Conservation (phyloP, 345 rosid genomes). For the Populus deltoides region DNA sequence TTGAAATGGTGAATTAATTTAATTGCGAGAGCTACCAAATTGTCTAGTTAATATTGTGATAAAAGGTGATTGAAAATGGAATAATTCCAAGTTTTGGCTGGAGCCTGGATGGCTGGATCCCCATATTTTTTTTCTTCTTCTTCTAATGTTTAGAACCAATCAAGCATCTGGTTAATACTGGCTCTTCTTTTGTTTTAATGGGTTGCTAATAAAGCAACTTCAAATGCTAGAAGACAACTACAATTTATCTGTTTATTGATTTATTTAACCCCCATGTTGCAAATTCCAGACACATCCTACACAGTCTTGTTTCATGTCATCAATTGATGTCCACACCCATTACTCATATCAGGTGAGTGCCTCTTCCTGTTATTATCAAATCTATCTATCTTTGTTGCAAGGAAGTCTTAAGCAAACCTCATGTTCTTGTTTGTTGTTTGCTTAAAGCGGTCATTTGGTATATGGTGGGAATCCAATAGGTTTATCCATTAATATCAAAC, state of each 20-base stretch:
- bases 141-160: neutral
- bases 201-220: neutral
- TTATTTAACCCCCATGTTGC: constrained; percentile 9
- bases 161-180: neutral
- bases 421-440: neutral
- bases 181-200: neutral
- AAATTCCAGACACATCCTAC: constrained; percentile 91
- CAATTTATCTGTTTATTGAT: neutral
- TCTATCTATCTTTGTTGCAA: neutral
- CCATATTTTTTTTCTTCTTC: neutral
- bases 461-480: neutral
- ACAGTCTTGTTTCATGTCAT: constrained; percentile 99
- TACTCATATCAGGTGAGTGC: constrained; percentile 84
- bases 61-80: neutral
- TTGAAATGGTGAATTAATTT: neutral
- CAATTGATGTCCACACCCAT: constrained; percentile 96
- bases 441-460: neutral
- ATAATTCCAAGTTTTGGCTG: neutral
- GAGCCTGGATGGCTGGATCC: neutral
- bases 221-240: neutral
- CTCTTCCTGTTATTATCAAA: constrained; percentile 8
- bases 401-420: neutral
- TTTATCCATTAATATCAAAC: too few species aligned
- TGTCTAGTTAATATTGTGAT: neutral
- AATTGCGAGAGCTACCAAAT: neutral